Percentiles rank a stretch among this genome's conserved stretches.
Conservation (phyloP, 768 basidiomycete genomes). For the Sarcomyxa edulis region DNA sequence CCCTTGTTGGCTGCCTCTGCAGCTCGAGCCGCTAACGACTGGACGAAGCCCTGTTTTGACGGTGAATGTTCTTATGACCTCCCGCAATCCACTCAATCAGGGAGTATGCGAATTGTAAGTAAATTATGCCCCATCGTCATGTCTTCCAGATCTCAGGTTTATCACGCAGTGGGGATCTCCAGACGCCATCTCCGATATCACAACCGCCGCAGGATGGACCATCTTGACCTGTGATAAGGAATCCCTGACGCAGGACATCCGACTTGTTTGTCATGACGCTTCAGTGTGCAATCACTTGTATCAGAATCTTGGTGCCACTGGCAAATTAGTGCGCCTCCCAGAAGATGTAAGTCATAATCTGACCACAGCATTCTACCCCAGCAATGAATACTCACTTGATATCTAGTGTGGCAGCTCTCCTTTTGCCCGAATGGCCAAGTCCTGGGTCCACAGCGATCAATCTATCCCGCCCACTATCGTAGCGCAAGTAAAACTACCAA, state of each 20-base stretch:
- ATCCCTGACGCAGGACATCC: constrained; percentile 23
- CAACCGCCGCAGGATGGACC: constrained; percentile 30
- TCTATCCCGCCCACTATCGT: constrained; percentile 28
- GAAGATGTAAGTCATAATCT: constrained; percentile 33
- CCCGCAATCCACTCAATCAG: constrained; percentile 8
- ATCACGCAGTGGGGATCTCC: constrained; percentile 10
- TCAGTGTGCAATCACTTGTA: constrained; percentile 35
- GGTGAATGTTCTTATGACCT: constrained; percentile 18
- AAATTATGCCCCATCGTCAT: neutral
- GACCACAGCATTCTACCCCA: too few relatives aligned
- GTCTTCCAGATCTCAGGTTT: neutral
- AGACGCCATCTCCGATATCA: constrained; percentile 17
- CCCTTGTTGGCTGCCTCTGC: too few relatives aligned
- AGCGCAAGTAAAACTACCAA: constrained; percentile 23
- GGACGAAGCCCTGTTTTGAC: constrained; percentile 17
- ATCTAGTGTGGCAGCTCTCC: constrained; percentile 33
- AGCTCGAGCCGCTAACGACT: too few relatives aligned
- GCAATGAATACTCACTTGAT: neutral
- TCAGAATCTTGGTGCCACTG: constrained; percentile 30
- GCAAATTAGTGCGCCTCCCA: constrained; percentile 49
- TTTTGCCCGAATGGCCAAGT: constrained; percentile 35
- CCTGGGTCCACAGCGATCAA: constrained; percentile 39
- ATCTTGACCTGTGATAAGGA: constrained; percentile 27
- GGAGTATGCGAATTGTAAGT: constrained; percentile 8
- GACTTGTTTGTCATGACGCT: constrained; percentile 21